Evolutionary conservation across 1,284 basidiomycete genomes (phyloP).

Genomic region (Waitea zeae): DNA sequence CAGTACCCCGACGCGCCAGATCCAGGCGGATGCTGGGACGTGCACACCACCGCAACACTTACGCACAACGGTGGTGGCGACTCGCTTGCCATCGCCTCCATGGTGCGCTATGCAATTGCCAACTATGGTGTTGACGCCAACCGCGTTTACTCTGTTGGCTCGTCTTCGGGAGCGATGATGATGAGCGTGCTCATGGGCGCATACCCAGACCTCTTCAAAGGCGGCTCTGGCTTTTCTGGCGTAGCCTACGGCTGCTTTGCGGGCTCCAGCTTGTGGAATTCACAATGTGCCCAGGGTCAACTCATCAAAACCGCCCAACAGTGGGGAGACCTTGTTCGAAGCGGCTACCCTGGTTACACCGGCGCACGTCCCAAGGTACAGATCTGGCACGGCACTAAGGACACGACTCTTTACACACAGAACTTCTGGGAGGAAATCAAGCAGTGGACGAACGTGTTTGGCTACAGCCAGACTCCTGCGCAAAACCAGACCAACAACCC

Average conservation of each 20-base stretch:
- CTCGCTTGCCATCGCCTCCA: constrained; percentile 31
- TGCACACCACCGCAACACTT: constrained; percentile 28
- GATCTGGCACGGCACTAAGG: constrained; percentile 35
- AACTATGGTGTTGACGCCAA: constrained; percentile 26
- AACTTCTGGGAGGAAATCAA: constrained; percentile 34
- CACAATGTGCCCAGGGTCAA: constrained; percentile 23
- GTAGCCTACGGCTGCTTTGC: constrained; percentile 39
- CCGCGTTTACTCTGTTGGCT: constrained; percentile 30
- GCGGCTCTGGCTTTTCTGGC: constrained; percentile 30
- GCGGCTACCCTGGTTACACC: constrained; percentile 31
- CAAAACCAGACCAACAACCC: constrained; percentile 19
- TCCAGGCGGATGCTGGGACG: constrained; percentile 36
- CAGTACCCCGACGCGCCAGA: neutral
- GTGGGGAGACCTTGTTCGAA: constrained; percentile 22
- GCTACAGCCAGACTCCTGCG: constrained; percentile 19
- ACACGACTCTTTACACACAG: constrained; percentile 30
- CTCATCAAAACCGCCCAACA: no score
- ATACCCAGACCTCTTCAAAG: constrained; percentile 36
- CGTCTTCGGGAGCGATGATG: constrained; percentile 44
- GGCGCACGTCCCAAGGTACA: constrained; percentile 33
- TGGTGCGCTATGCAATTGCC: constrained; percentile 28
- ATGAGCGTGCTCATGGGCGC: constrained; percentile 34
- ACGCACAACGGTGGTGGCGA: constrained; percentile 35
- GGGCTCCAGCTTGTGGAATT: constrained; percentile 30
- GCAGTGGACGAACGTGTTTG: constrained; percentile 30